Evolutionary conservation across 345 rosid genomes (phyloP), one percentile per base, ranked within the genome.

Genomic region (Garcia nutans): DNA sequence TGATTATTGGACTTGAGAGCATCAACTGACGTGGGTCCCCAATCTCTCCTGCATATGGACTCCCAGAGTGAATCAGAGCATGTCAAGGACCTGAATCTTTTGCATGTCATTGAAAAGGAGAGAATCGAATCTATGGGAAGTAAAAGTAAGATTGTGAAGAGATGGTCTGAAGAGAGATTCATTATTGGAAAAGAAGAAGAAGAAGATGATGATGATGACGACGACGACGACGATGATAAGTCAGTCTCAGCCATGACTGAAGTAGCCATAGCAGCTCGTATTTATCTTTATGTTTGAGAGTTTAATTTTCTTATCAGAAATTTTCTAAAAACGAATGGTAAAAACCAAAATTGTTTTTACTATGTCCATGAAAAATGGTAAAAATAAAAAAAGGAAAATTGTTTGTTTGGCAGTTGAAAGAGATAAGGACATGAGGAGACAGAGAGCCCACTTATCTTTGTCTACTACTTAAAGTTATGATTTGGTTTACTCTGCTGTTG

Each of bases 71-170:
- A 22, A 68, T 93, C 91, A 64, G 89, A 90, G 70, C 65, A 77
- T 4, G 89, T 76, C n/a, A 92, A 57, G 0, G 89, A 74, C 76
- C 86, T 86, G 79, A 90, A 84, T 61, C 85, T 83, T 84, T 89
- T 91, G 81, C 97, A 89, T 41, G 95, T 90, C 88, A 82, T 81
- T 63, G 92, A 73, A 84, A 94, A 89, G 56, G 89, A 89, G 44
- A 92, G 81, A 76, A 92, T 73, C 45, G 97, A 94, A 66, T 90
- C 96, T 6, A 87, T 45, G 6, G 97, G 99, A 26, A 95, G 92
- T 61, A 87, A 87, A 66, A 92, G 93, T 83, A 94, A 61, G 89
- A 90, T 85, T n/a, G 92, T 74, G 28, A 88, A 86, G 76, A 94
- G 88, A 75, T 94, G 94, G 87, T 94, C 94, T 60, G 84, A 80